Evolutionary conservation across 441 rosid genomes (phyloP), one percentile per base, ranked within the genome.

Genomic region (Populus hybrid): DNA sequence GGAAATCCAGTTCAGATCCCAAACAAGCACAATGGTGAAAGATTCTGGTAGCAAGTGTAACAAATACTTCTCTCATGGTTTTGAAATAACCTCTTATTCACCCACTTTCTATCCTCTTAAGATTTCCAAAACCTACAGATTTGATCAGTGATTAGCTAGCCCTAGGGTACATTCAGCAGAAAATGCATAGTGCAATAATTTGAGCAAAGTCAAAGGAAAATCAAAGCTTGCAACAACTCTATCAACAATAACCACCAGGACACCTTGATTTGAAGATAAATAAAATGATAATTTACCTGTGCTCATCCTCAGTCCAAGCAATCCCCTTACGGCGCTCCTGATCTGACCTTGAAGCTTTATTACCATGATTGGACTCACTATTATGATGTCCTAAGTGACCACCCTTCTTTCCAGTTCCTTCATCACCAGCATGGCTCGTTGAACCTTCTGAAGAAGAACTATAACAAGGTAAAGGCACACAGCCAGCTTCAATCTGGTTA

Each of bases 261-360:
- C 14, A 69, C 23, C 34, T 30, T n/a, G 26, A 64, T 12, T 21
- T 32, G 38, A 6, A 50, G 28, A 77, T 64, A 1, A 76, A 81
- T 11, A 80, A 77, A 79, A 38, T 30, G 71, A 74, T 40, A 80
- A 78, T 80, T 86, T 81, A 96, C 99, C 98, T 90, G 91, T 96
- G 99, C 74, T 96, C 99, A 67, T 94, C 98, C 87, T 96, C 99
- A 1, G 98, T 89, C 99, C 99, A 96, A 54, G 98, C 98, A 85
- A 92, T 92, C 77, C 99, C 98, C 83, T 94, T 96, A 26, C 98
- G 93, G 5, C 98, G 93, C 83, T 96, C 99, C 86, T 94, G 98
- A 81, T 94, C 99, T 11, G 96, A 83, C 84, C 93, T 93, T 36
- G 97, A 91, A 82, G 81, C 80, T 87, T 94, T 96, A 82, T 85